Evolutionary conservation across 441 rosid genomes (phyloP).

Genomic region (Omphalea diandra): DNA sequence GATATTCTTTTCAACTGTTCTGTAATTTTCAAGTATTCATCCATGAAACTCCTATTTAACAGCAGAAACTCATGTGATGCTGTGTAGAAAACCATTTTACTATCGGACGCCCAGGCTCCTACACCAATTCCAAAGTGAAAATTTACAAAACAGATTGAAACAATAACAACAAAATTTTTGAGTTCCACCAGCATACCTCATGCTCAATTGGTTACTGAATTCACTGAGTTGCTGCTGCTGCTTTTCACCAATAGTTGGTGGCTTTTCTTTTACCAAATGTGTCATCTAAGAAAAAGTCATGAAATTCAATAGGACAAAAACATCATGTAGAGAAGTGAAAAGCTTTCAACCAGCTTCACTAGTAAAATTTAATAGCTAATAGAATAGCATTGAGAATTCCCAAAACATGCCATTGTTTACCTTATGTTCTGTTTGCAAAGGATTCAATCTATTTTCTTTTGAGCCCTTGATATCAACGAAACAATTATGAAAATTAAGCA

Average conservation of each 20-base stretch:
- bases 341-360: background rate
- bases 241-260: conserved; percentile 28
- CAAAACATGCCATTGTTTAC: conserved; percentile 34
- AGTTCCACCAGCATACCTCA: conserved; percentile 35
- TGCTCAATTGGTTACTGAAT: conserved; percentile 32
- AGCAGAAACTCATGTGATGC: conserved; percentile 8
- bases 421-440: conserved; percentile 62
- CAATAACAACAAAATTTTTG: background rate
- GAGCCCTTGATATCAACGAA: conserved; percentile 60
- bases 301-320: background rate
- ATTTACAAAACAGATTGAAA: background rate
- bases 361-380: too few species aligned
- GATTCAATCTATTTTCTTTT: conserved; percentile 78
- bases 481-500: conserved; percentile 27
- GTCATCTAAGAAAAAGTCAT: conserved; percentile 34
- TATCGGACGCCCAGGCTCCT: conserved; percentile 57
- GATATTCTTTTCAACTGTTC: conserved; percentile 13
- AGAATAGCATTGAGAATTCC: too few species aligned
- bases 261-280: conserved; percentile 34
- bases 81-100: conserved; percentile 13
- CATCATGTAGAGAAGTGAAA: background rate
- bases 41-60: conserved; percentile 14
- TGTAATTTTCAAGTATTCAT: conserved; percentile 21
- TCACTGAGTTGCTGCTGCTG: conserved; percentile 32
- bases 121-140: conserved; percentile 13